These are phyloP conservation scores for Kwoniella dendrophila DNA, from an alignment of 768 basidiomycete genomes.

Conservation along the genomic window DNA sequence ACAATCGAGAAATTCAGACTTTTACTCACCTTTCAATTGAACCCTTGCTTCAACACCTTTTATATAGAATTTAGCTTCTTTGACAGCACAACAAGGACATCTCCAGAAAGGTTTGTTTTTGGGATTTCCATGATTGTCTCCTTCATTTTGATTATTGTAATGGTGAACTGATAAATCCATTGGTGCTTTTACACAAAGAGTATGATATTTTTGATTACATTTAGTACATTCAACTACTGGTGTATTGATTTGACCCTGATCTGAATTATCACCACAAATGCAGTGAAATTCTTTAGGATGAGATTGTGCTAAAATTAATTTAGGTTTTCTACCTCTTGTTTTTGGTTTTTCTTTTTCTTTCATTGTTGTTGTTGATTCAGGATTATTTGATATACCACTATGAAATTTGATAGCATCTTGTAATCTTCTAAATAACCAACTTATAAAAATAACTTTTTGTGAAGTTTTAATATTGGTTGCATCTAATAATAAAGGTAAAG, in stretches of 20 bases:
- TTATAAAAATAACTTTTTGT: slow-evolving; percentile 32
- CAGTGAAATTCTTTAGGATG: slow-evolving; percentile 33
- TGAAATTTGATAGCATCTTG: slow-evolving; percentile 29
- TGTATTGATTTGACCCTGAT: too few relatives aligned
- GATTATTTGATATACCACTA: background rate
- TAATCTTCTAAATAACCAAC: slow-evolving; percentile 36
- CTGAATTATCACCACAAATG: too few relatives aligned
- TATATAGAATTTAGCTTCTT: slow-evolving; percentile 42
- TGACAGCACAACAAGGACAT: slow-evolving; percentile 52
- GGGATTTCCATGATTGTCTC: slow-evolving; percentile 3
- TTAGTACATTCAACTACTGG: slow-evolving; percentile 36
- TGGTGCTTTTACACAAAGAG: slow-evolving; percentile 42
- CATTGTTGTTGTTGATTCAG: background rate
- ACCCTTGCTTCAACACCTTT: slow-evolving; percentile 37
- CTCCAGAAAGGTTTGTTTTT: slow-evolving; percentile 31
- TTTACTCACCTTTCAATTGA: slow-evolving; percentile 38
- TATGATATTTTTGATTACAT: slow-evolving; percentile 50
- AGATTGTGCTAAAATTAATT: slow-evolving; percentile 34
- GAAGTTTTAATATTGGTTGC: slow-evolving; percentile 23
- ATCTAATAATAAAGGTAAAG: slow-evolving; percentile 38
- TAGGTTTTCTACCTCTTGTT: slow-evolving; percentile 27
- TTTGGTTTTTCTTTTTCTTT: slow-evolving; percentile 11
- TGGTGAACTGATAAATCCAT: slow-evolving; percentile 9
- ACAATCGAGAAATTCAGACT: background rate
- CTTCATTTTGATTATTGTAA: background rate